Evolutionary conservation across 2,329 filamentous ascomycete genomes (phyloP).

Genomic region (Alternaria brassicicola): DNA sequence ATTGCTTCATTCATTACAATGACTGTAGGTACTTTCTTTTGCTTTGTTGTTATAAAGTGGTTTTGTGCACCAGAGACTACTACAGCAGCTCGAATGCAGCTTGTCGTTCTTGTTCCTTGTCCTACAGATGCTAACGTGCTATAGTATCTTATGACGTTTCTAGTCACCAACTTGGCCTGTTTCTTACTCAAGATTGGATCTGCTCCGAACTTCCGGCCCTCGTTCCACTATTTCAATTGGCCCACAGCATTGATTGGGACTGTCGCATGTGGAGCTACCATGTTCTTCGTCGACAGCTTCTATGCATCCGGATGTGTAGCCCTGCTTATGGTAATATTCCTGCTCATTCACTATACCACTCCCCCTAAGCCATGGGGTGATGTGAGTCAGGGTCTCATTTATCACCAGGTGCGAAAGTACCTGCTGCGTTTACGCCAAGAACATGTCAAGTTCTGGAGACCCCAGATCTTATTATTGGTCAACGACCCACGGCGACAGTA

Average conservation of each 20-base stretch:
- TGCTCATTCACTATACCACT: slow-evolving; percentile 83
- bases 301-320: slow-evolving; percentile 78
- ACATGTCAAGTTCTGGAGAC: slow-evolving; percentile 93
- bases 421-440: slow-evolving; percentile 81
- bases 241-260: slow-evolving; percentile 78
- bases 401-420: slow-evolving; percentile 87
- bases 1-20: slow-evolving; percentile 91
- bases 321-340: slow-evolving; percentile 75
- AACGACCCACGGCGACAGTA: slow-evolving; percentile 83
- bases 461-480: slow-evolving; percentile 82
- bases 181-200: slow-evolving; percentile 86
- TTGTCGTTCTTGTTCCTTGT: neutral
- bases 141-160: slow-evolving; percentile 83
- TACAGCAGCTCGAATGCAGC: neutral
- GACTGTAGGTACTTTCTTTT: slow-evolving; percentile 56
- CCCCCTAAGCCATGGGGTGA: slow-evolving; percentile 90
- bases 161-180: slow-evolving; percentile 86
- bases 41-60: neutral
- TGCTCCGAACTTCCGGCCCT: slow-evolving; percentile 85
- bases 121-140: slow-evolving; percentile 1
- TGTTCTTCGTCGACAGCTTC: slow-evolving; percentile 88
- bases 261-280: slow-evolving; percentile 76
- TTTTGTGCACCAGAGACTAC: neutral
- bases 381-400: slow-evolving; percentile 87
- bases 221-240: slow-evolving; percentile 89